Evolutionary conservation across 306 rosid species (phyloP), one percentile per base, ranked within the genome.

Genomic region (Medicago ruthenica): DNA sequence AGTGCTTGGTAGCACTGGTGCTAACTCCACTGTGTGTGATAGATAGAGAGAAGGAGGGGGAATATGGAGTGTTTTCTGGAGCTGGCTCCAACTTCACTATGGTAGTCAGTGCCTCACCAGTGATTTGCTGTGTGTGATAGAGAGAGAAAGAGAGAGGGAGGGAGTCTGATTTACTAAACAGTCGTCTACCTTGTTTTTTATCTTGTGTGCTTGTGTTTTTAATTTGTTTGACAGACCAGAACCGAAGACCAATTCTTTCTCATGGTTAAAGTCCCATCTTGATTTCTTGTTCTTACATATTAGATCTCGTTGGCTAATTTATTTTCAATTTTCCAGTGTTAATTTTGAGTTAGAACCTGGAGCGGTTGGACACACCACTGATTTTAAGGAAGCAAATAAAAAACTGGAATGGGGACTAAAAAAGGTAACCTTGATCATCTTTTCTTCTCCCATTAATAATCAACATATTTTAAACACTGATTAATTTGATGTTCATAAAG

Each of bases 281-380:
- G 50, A 39, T 36, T 68, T 63, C 63, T 67, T 72, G 58, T 17
- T 74, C 68, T 50, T 67, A 39, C 21, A 7, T 78, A 60, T 47
- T 61, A 50, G 24, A 50, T 47, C 50, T 55, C 13, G 34, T 40
- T 48, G 45, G 58, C 75, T 48, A 79, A 61, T 68, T 81, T 63
- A 21, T 72, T 76, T 81, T 75, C 82, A 83, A 89, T 40, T 71
- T 80, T 76, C 70, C 85, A 90, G 97, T 60, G 96, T 89, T 57
- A 90, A 87, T 81, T 95, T 92, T 71, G 96, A 90, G 80, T 84
- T 92, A 90, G 97, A 92, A 82, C 87, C 96, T 12, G 97, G 97
- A 75, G 86, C 90, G 45, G 91, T 84, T 72, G 97, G 99, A 77
- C 88, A 88, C 77, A 92, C 93, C 60, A 84, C 99, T 24, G 90